Evolutionary conservation across 208 protist species (phyloP).

Genomic region (Jaenimonas drosophilae): DNA sequence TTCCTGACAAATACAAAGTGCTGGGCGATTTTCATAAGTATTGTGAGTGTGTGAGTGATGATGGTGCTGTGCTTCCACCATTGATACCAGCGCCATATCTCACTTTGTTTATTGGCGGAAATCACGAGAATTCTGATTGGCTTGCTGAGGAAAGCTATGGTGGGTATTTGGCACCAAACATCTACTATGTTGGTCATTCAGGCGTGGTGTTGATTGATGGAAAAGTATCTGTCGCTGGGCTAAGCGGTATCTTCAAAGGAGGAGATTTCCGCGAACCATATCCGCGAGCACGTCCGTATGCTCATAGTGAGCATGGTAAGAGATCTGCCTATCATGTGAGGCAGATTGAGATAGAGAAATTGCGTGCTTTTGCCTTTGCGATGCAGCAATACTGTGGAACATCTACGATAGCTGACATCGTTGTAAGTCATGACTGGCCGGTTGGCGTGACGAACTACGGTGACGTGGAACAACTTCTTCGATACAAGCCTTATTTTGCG

Average conservation of each 20-base stretch:
- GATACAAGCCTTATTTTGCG: slow-evolving; percentile 80
- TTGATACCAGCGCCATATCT: slow-evolving; percentile 87
- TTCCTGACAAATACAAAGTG: slow-evolving; percentile 91
- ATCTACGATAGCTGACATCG: slow-evolving; percentile 40
- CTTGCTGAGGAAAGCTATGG: slow-evolving; percentile 93
- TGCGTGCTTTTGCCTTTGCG: slow-evolving; percentile 30
- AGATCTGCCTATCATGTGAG: slow-evolving; percentile 83
- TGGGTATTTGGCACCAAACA: slow-evolving; percentile 96
- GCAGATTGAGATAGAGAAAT: slow-evolving; percentile 76
- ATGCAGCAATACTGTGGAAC: not conserved
- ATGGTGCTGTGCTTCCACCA: slow-evolving; percentile 4
- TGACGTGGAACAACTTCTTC: slow-evolving; percentile 60
- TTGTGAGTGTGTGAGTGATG: slow-evolving; percentile 76
- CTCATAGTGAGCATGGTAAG: slow-evolving; percentile 22
- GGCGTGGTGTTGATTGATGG: slow-evolving; percentile 88
- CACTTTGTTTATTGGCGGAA: slow-evolving; percentile 98
- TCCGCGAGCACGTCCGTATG: slow-evolving; percentile 51
- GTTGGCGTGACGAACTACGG: slow-evolving; percentile 80
- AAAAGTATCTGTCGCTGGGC: slow-evolving; percentile 46
- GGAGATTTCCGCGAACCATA: slow-evolving; percentile 69
- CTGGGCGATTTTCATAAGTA: slow-evolving; percentile 96
- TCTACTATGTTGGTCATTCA: slow-evolving; percentile 97
- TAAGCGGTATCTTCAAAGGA: slow-evolving; percentile 88
- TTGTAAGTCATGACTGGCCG: slow-evolving; percentile 90
- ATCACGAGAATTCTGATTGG: slow-evolving; percentile 97